These are phyloP conservation scores for Pneumocystis carinii DNA, from an alignment of 1,139 yeast species.

Conservation along the genomic window DNA sequence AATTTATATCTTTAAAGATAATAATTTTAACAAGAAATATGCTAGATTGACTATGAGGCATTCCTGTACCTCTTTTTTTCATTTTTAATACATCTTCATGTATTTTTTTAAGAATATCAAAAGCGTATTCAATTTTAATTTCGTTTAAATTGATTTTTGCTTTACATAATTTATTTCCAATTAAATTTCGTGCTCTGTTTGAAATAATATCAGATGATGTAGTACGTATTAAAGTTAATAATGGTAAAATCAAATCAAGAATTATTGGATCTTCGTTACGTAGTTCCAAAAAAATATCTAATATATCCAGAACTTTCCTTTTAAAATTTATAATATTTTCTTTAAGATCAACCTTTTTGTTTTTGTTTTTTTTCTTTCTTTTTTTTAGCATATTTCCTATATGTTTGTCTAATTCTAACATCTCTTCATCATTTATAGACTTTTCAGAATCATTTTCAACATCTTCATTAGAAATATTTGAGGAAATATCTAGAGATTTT, in stretches of 20 bases:
- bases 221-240: constrained; percentile 43
- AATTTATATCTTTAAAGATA: constrained; percentile 14
- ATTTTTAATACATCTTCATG: constrained; percentile 32
- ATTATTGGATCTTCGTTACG: constrained; percentile 32
- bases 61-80: constrained; percentile 35
- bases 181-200: constrained; percentile 55
- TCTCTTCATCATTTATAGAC: constrained; percentile 89
- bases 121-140: constrained; percentile 12
- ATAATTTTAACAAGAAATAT: constrained; percentile 50
- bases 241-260: constrained; percentile 40
- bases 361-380: constrained; percentile 22
- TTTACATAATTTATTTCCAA: constrained; percentile 53
- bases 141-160: constrained; percentile 21
- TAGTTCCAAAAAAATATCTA: constrained; percentile 44
- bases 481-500: constrained; percentile 12
- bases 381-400: constrained; percentile 73
- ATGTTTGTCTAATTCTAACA: constrained; percentile 88
- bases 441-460: constrained; percentile 33
- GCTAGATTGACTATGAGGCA: constrained; percentile 49
- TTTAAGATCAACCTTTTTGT: constrained; percentile 25
- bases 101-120: constrained; percentile 19
- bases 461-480: background rate
- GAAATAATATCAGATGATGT: constrained; percentile 61
- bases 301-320: constrained; percentile 57
- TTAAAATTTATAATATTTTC: constrained; percentile 65